Evolutionary conservation across 176 grass and related monocot genomes (phyloP).

Genomic region (Triticum monococcum): DNA sequence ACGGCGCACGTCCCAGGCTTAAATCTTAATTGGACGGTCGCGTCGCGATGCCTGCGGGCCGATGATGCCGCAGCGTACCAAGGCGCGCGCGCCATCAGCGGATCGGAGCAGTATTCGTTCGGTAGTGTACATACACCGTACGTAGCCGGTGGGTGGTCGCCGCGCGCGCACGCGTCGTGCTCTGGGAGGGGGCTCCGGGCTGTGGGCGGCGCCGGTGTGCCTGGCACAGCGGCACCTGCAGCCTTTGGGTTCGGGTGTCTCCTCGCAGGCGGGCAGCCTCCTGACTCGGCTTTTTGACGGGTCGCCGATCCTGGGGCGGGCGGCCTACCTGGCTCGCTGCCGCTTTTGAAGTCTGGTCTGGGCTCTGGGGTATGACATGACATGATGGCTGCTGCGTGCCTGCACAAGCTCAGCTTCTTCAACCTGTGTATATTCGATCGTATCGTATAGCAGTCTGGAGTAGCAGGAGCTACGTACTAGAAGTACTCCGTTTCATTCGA

Average conservation of each 20-base stretch:
- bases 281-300: constrained; percentile 9
- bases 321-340: not conserved
- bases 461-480: no score
- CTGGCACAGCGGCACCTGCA: not conserved
- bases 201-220: constrained; percentile 7
- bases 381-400: not conserved
- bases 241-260: constrained; percentile 9
- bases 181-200: not conserved
- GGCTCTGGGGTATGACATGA: constrained; percentile 1
- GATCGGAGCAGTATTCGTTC: not conserved
- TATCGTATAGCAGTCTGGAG: not conserved
- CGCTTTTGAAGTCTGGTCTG: constrained; percentile 12
- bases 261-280: constrained; percentile 39
- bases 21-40: not conserved
- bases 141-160: not conserved
- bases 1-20: not conserved
- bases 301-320: constrained; percentile 37
- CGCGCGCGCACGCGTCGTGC: not conserved
- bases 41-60: not conserved
- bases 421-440: not conserved
- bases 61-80: not conserved
- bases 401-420: not conserved
- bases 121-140: not conserved
- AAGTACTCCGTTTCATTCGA: no score
- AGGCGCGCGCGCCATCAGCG: not conserved